Evolutionary conservation across 1,284 basidiomycete genomes (phyloP).

Genomic region (Ceratobasidium sp.): DNA sequence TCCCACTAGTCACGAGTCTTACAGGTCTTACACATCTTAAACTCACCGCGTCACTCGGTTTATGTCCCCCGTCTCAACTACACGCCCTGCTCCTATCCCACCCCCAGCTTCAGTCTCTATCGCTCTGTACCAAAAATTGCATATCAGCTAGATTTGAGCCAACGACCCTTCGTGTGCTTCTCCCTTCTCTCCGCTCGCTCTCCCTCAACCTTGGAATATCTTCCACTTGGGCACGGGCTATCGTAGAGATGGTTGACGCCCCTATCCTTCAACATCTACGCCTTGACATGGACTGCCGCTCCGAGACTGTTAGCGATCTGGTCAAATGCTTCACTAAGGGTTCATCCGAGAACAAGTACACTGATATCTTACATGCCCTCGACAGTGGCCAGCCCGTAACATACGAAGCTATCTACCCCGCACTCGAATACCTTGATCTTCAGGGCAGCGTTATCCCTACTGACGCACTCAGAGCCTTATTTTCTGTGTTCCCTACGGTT

Average conservation of each 20-base stretch:
- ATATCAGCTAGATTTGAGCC: neutral
- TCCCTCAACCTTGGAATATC: neutral
- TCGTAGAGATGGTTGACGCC: neutral
- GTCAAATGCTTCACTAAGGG: neutral
- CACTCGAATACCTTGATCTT: neutral
- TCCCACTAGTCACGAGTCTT: slow-evolving; percentile 31
- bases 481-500: neutral
- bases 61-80: neutral
- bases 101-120: slow-evolving; percentile 8
- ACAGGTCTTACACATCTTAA: slow-evolving; percentile 11
- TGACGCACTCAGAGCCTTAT: neutral
- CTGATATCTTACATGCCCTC: neutral
- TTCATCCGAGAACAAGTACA: neutral
- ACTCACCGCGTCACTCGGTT: slow-evolving; percentile 2
- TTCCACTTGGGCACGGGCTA: neutral
- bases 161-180: neutral
- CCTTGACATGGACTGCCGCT: neutral
- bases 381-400: neutral
- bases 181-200: slow-evolving; percentile 1
- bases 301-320: neutral
- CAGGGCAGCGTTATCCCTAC: too few relatives aligned
- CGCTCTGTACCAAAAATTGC: neutral
- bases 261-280: neutral
- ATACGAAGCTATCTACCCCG: neutral
- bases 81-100: neutral